phyloP scores from a whole-genome alignment of 805 yeast species.

The Sungouiozyma intestinalis region DNA sequence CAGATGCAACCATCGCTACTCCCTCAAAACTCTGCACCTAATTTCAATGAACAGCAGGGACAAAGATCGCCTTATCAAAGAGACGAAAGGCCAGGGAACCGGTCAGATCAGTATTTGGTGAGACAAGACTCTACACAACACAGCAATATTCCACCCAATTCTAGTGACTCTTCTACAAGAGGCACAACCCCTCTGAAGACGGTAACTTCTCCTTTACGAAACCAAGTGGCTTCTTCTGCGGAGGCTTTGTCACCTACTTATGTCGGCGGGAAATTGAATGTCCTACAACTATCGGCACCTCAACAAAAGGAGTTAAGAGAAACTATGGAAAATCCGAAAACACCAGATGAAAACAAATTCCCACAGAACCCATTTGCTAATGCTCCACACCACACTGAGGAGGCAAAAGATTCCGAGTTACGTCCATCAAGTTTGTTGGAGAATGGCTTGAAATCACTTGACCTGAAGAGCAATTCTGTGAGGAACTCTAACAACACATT shows the following conservation, averaged over 20 bases:
- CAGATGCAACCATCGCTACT: background rate
- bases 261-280: conserved; percentile 14
- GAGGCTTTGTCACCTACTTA: background rate
- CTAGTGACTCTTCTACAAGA: background rate
- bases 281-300: conserved; percentile 19
- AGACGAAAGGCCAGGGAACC: background rate
- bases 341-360: conserved; percentile 1
- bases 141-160: background rate
- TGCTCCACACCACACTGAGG: conserved; percentile 4
- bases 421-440: conserved; percentile 16
- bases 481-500: conserved; percentile 17
- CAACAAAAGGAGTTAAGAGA: conserved; percentile 16
- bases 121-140: background rate
- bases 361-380: conserved; percentile 1
- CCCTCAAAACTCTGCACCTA: background rate
- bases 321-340: conserved; percentile 6
- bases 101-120: background rate
- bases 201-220: conserved; percentile 7
- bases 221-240: conserved; percentile 3
- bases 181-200: background rate
- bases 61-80: background rate
- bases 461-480: conserved; percentile 6
- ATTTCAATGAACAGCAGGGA: background rate
- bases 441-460: conserved; percentile 12
- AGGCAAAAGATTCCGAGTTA: conserved; percentile 7